These are phyloP conservation scores for Auricularia auricula-judae DNA, from an alignment of 768 basidiomycete genomes.

Conservation along the genomic window DNA sequence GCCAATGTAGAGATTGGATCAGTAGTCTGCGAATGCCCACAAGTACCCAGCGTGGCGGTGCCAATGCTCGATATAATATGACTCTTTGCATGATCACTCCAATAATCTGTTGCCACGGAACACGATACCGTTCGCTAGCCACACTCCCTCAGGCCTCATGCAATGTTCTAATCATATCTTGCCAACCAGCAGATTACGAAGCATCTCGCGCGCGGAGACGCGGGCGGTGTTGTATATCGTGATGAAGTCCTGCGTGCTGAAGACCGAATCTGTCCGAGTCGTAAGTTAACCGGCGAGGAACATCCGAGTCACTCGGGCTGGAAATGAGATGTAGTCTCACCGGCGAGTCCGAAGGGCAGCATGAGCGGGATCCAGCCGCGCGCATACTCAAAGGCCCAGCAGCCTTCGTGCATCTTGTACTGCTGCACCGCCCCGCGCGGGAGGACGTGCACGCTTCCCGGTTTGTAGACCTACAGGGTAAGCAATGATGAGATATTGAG, in stretches of 20 bases:
- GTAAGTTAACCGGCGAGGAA: too few species aligned
- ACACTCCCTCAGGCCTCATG: too few species aligned
- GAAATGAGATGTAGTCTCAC: too few species aligned
- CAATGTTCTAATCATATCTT: slow-evolving; percentile 49
- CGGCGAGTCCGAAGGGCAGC: slow-evolving; percentile 77
- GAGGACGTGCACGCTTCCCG: slow-evolving; percentile 80
- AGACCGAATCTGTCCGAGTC: slow-evolving; percentile 51
- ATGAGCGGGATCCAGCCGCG: slow-evolving; percentile 95
- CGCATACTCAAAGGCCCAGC: slow-evolving; percentile 93
- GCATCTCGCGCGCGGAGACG: slow-evolving; percentile 76
- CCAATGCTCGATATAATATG: too few species aligned
- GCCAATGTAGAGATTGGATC: too few species aligned
- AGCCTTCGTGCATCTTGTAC: slow-evolving; percentile 95
- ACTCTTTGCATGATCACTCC: too few species aligned
- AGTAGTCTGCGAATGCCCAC: too few species aligned
- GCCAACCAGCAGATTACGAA: slow-evolving; percentile 67
- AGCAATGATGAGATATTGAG: too few species aligned
- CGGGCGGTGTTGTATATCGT: slow-evolving; percentile 70
- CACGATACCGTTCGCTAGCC: too few species aligned
- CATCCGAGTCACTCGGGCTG: too few species aligned
- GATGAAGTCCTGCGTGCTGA: slow-evolving; percentile 83
- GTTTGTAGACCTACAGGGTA: slow-evolving; percentile 39
- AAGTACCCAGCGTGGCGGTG: too few species aligned
- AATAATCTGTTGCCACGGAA: too few species aligned
- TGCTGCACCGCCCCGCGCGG: slow-evolving; percentile 82